Evolutionary conservation across 208 protist species (phyloP).

Genomic region (Leishmania braziliensis): DNA sequence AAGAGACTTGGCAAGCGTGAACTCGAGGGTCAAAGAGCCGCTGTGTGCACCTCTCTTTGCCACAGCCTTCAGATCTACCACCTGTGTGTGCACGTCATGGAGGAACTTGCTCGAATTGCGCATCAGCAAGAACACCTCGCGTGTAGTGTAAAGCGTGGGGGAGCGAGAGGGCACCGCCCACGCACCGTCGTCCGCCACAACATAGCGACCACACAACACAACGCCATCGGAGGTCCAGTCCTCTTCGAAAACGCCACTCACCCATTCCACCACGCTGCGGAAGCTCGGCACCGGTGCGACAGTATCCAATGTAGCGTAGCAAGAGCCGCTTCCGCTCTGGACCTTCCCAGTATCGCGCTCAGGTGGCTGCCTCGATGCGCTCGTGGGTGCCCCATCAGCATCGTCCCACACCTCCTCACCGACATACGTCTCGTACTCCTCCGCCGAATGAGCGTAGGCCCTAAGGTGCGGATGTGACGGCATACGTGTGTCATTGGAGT

Average conservation of each 20-base stretch:
- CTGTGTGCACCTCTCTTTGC: neutral
- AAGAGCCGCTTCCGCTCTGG: neutral
- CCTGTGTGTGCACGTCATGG: conserved; percentile 66
- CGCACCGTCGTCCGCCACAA: conserved; percentile 77
- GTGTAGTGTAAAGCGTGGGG: conserved; percentile 44
- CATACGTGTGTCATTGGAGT: conserved; percentile 80
- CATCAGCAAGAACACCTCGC: conserved; percentile 85
- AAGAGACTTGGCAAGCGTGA: conserved; percentile 68
- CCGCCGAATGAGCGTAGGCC: conserved; percentile 33
- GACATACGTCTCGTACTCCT: conserved; percentile 82
- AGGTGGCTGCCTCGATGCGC: neutral
- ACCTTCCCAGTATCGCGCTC: neutral
- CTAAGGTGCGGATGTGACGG: conserved; percentile 52
- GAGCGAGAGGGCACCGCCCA: conserved; percentile 79
- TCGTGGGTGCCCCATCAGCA: neutral
- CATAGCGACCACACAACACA: conserved; percentile 76
- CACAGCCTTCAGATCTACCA: neutral
- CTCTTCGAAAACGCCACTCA: conserved; percentile 33
- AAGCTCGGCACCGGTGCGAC: conserved; percentile 30
- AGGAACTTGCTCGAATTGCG: conserved; percentile 78
- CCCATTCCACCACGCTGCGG: conserved; percentile 65
- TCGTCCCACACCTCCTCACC: conserved; percentile 77
- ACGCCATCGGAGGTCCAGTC: conserved; percentile 52
- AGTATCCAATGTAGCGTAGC: neutral
- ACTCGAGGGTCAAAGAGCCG: conserved; percentile 31